phyloP scores from a whole-genome alignment of 2,329 filamentous ascomycete genomes.

The Achaetomium macrosporum region DNA sequence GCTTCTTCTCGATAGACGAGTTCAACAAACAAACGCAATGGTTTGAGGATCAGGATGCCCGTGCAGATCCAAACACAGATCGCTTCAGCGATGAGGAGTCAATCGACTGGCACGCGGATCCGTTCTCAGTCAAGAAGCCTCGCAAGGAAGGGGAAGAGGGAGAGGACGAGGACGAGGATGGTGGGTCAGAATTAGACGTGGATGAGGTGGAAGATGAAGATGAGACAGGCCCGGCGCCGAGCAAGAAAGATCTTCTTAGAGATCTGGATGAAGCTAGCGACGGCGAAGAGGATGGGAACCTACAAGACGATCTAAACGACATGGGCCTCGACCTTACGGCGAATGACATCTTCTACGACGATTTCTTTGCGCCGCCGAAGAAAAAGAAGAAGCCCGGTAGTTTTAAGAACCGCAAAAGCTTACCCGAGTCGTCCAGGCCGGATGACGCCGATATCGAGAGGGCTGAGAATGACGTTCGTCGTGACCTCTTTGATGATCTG shows the following conservation, averaged over 20 bases:
- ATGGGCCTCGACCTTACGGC: constrained; percentile 60
- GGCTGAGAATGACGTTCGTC: constrained; percentile 79
- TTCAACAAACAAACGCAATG: constrained; percentile 93
- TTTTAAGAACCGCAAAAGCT: constrained; percentile 36
- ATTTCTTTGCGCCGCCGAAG: constrained; percentile 86
- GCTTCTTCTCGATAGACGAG: constrained; percentile 95
- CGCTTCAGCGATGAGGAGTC: constrained; percentile 77
- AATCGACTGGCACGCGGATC: constrained; percentile 81
- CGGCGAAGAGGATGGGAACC: constrained; percentile 55
- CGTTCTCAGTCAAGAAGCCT: constrained; percentile 41
- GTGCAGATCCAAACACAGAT: constrained; percentile 69
- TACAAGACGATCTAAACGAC: constrained; percentile 51
- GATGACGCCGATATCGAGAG: constrained; percentile 66
- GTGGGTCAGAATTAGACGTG: constrained; percentile 25
- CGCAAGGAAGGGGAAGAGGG: constrained; percentile 27
- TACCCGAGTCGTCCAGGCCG: constrained; percentile 38
- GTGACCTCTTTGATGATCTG: constrained; percentile 82
- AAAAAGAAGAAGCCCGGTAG: constrained; percentile 56
- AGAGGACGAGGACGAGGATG: constrained; percentile 31
- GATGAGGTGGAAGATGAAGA: constrained; percentile 51
- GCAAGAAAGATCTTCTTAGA: constrained; percentile 63
- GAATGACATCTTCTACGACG: constrained; percentile 82
- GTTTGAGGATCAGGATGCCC: constrained; percentile 78
- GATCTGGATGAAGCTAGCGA: constrained; percentile 63
- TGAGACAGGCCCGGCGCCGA: constrained; percentile 78